Conservation (phyloP, 495 filamentous ascomycete species). For the Aspergillus mulundensis region DNA sequence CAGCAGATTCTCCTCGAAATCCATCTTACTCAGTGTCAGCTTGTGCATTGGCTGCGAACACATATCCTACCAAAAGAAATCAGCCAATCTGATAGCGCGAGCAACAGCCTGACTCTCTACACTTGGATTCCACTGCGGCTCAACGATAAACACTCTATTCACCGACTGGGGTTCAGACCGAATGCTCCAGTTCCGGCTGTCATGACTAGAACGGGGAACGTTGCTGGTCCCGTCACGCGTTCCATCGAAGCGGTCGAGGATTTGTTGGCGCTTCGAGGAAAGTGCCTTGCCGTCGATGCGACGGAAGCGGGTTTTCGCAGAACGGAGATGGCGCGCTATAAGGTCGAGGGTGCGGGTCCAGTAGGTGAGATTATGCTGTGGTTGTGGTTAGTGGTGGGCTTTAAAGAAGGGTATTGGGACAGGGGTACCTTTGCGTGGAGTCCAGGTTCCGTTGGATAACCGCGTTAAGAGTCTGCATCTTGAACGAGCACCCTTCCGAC, state of each 20-base stretch:
- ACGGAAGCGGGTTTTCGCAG: conserved; percentile 23
- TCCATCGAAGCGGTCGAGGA: conserved; percentile 29
- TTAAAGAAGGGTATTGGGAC: not conserved
- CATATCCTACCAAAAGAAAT: conserved; percentile 9
- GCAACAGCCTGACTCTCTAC: conserved; percentile 48
- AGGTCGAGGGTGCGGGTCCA: conserved; percentile 47
- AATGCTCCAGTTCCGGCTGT: conserved; percentile 49
- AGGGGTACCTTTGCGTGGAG: conserved; percentile 29
- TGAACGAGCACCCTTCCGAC: conserved; percentile 17
- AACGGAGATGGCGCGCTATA: conserved; percentile 20
- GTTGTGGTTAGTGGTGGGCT: not conserved
- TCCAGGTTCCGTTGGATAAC: conserved; percentile 26
- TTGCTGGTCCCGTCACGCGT: conserved; percentile 6
- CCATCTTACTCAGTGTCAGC: conserved; percentile 2
- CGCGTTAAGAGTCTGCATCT: conserved; percentile 30
- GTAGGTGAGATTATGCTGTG: conserved; percentile 48
- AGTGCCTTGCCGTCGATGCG: conserved; percentile 37
- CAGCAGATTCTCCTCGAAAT: not conserved
- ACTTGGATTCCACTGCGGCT: conserved; percentile 55
- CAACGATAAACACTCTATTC: conserved; percentile 44
- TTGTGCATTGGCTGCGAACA: conserved; percentile 16
- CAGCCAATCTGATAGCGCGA: conserved; percentile 14
- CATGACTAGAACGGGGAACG: conserved; percentile 43
- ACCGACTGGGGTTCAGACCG: conserved; percentile 46
- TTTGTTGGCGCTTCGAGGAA: conserved; percentile 22